Base-by-base conservation (phyloP, 2,329 filamentous ascomycete species). In the Fusarium sp. region DNA sequence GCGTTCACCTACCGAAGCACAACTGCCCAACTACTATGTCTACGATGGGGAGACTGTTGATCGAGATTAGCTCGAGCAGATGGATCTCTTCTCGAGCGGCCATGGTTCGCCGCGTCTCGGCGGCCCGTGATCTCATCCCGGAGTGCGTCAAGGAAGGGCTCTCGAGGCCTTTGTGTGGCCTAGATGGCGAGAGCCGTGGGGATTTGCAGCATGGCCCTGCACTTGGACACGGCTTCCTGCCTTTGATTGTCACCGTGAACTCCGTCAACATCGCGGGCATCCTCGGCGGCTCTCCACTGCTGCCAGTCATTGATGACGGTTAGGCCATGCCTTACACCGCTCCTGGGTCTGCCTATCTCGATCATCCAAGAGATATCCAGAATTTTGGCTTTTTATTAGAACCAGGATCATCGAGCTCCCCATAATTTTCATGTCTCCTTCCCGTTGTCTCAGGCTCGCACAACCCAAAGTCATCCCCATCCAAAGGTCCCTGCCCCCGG, bases 381-480 rank as follows among this genome's bases (percentile, higher is more conserved):
- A 62, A 71, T 57, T 59, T 66, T 67, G 66, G 47, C 52, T 70
- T 73, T 68, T 63, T 70, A 72, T 67, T 78, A 80, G 66, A 65
- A 73, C 77, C 71, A 76, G 78, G 73, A 67, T 74, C 77, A 73
- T 79, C 78, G 76, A 78, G 69, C 77, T 79, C 77, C 79, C 79
- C 80, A 78, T 82, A 81, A 78, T 77, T 79, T 77, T 76, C 77
- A 81, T 80, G 80, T 79, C 78, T 76, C 76, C 78, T 81, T 79
- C 78, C 80, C 79, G 79, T 80, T 85, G 84, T 85, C 84, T 85
- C 83, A 84, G 82, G 76, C 77, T 81, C 81, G 83, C 84, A 76
- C 84, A 77, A 85, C 83, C 79, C 62, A 71, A 73, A 71, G 34
- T 73, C 72, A 74, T 77, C 76, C 71, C 76, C 72, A 76, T 74